Evolutionary conservation across 441 rosid species (phyloP).

Genomic region (Mallotus japonicus): DNA sequence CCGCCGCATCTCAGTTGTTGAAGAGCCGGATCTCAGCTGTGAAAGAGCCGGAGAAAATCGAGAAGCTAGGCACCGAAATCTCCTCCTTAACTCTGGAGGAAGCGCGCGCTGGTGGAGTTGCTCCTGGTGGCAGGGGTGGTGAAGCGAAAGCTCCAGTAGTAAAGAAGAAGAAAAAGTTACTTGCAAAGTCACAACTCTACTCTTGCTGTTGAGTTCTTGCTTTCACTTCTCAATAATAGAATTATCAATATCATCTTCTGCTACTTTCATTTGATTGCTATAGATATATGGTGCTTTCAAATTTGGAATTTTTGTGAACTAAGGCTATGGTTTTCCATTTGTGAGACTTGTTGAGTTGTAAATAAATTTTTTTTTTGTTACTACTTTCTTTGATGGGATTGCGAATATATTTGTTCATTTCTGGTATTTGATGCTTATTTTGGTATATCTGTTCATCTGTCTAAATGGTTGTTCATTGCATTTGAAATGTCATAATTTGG

Average conservation of each 20-base stretch:
- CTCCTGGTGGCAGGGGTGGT: too few relatives aligned
- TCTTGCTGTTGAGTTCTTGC: constrained; percentile 46
- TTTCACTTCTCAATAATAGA: constrained; percentile 33
- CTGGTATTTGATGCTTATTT: neutral
- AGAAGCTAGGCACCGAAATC: too few relatives aligned
- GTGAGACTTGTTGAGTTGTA: too few relatives aligned
- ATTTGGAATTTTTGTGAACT: neutral
- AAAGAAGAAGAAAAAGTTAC: too few relatives aligned
- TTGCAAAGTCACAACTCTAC: constrained; percentile 25
- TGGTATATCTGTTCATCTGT: neutral
- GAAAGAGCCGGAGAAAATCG: too few relatives aligned
- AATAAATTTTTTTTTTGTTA: too few relatives aligned
- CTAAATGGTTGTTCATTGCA: neutral
- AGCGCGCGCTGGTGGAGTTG: too few relatives aligned
- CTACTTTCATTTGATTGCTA: neutral
- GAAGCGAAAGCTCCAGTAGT: too few relatives aligned
- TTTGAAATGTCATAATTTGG: neutral
- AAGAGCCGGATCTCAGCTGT: too few relatives aligned
- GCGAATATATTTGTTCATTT: neutral
- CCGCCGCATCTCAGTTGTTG: too few relatives aligned
- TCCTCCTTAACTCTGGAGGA: too few relatives aligned
- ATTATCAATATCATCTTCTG: constrained; percentile 19
- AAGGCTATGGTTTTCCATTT: neutral
- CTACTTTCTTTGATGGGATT: too few relatives aligned
- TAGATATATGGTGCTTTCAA: neutral